These are phyloP conservation scores for Phyllosticta paracitricarpa DNA, from an alignment of 2,329 filamentous ascomycete genomes.

Conservation along the genomic window DNA sequence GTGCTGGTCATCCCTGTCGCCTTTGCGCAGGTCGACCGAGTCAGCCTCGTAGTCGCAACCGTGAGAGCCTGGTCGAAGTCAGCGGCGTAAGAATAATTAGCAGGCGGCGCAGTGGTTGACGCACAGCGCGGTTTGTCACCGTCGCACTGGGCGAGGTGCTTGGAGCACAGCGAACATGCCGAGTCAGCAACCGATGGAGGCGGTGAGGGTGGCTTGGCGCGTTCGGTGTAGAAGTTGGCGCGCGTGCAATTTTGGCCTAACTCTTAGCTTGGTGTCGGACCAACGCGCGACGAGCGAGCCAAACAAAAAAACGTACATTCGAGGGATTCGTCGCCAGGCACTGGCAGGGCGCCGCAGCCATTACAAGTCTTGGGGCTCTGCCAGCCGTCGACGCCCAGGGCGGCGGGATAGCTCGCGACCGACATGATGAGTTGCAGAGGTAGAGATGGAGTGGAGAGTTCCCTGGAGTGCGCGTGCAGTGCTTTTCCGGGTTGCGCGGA, in stretches of 20 bases:
- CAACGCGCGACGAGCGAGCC: background rate
- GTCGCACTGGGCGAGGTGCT: constrained; percentile 4
- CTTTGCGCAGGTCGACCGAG: background rate
- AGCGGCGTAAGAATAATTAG: background rate
- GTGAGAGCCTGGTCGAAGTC: background rate
- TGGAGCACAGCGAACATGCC: constrained; percentile 8
- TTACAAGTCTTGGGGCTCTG: background rate
- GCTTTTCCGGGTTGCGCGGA: background rate
- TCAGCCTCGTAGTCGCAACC: background rate
- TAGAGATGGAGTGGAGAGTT: background rate
- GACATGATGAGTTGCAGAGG: background rate
- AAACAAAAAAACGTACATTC: background rate
- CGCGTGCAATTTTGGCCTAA: background rate
- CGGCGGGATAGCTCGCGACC: background rate
- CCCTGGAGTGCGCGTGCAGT: background rate
- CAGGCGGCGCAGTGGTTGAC: background rate
- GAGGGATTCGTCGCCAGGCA: background rate
- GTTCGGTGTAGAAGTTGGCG: background rate
- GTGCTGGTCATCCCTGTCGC: background rate
- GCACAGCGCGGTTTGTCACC: constrained; percentile 5
- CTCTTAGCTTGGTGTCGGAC: background rate
- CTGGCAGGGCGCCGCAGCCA: background rate
- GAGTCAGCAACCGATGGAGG: constrained; percentile 8
- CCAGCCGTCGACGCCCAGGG: background rate
- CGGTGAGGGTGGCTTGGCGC: constrained; percentile 3